Conservation (phyloP, 306 rosid species). For the Morella rubra region DNA sequence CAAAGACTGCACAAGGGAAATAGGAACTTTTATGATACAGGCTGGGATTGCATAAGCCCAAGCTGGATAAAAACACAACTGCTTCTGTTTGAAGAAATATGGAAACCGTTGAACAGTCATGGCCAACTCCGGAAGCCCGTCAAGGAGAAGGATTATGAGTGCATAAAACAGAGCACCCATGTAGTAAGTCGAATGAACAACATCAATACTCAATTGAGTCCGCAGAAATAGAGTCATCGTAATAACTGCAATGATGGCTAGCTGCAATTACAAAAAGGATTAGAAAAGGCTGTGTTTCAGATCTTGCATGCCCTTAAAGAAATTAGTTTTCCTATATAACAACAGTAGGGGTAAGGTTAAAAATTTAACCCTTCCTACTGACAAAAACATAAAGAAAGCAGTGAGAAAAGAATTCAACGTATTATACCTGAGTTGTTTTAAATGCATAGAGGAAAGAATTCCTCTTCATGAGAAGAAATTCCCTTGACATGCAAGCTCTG, state of each 20-base stretch:
- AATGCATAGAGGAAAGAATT: constrained; percentile 33
- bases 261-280: constrained; percentile 27
- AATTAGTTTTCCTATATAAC: too few relatives aligned
- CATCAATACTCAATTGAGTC: constrained; percentile 35
- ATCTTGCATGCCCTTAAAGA: too few relatives aligned
- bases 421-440: constrained; percentile 38
- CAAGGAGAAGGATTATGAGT: constrained; percentile 30
- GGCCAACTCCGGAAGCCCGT: constrained; percentile 44
- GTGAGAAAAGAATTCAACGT: too few relatives aligned
- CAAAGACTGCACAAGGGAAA: constrained; percentile 43
- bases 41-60: constrained; percentile 63
- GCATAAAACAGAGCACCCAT: constrained; percentile 47
- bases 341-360: too few relatives aligned
- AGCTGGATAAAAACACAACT: constrained; percentile 42
- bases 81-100: constrained; percentile 41
- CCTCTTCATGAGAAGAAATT: constrained; percentile 45
- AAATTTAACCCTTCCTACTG: too few relatives aligned
- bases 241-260: constrained; percentile 30
- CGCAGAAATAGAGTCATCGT: constrained; percentile 50
- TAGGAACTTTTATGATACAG: constrained; percentile 41
- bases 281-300: background rate
- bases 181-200: constrained; percentile 33
- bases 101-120: constrained; percentile 40
- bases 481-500: constrained; percentile 44
- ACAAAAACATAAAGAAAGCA: too few relatives aligned